Evolutionary conservation across 345 rosid species (phyloP), one percentile per base, ranked within the genome.

Genomic region (Moringa oleifera): DNA sequence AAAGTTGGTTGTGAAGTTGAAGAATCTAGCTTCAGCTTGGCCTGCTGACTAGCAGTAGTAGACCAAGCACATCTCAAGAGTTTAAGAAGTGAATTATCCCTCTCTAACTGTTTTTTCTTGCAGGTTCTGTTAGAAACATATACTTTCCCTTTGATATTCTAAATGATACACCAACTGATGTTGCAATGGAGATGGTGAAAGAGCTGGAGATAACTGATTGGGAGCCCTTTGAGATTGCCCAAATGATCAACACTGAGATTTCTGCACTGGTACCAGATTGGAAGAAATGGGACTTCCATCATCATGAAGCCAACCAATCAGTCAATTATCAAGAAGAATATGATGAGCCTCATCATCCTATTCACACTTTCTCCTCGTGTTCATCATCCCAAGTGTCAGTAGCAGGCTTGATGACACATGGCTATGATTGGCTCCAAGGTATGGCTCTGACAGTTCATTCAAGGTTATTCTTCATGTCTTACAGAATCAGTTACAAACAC

Each of bases 131-230:
- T 6, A 74, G 80, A 64, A 82, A 80, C 31, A 75, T 88, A 24
- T 82, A 70, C 58, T 88, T 88, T 57, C 90, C 85, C 23, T 88
- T 85, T 51, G 92, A 84, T 67, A 78, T 79, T 61, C 23, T 74
- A 78, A 70, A 78, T 64, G 92, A 88, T 59, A 85, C 90, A 37
- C 71, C 96, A 53, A 55, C 79, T 56, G 86, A 85, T 62, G 96
- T 88, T 71, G 90, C 96, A 52, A 69, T 20, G 66, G 92, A 88
- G 76, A 88, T 88, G 96, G 96, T 88, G 45, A 84, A 75, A 75
- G 96, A 88, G 71, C 81, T 88, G 23, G 87, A 85, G 51, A 77
- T 88, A 56, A 59, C 71, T 22, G 90, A 83, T 51, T 84, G 96
- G 92, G 88, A 85, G 58, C 88, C 92, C 23, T 33, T 55, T 52